Conservation (phyloP, 352 stramenopile species). For the Phytophthora agathidicida region DNA sequence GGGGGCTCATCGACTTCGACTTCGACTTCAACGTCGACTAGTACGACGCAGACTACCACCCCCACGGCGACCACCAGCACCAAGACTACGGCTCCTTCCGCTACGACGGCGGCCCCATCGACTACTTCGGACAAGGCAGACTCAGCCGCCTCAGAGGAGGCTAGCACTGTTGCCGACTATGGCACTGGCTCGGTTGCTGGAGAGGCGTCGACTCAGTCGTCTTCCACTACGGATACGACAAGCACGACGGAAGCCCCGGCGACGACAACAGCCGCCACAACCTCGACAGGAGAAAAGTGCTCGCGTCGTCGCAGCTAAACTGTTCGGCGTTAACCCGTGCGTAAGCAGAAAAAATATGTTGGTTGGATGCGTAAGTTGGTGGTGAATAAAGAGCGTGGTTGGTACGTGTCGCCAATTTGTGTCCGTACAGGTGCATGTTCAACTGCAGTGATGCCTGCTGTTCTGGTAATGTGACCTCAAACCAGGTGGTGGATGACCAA, state of each 20-base stretch:
- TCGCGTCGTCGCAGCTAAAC: conserved; percentile 24
- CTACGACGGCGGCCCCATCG: conserved; percentile 17
- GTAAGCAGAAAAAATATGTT: conserved; percentile 8
- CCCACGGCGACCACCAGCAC: conserved; percentile 2
- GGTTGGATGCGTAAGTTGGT: conserved; percentile 24
- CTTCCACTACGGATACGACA: conserved; percentile 10
- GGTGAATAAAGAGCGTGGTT: conserved; percentile 14
- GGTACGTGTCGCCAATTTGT: not conserved
- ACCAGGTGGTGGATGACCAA: conserved; percentile 19
- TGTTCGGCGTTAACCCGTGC: not conserved
- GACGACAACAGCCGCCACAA: conserved; percentile 8
- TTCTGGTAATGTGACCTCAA: conserved; percentile 2
- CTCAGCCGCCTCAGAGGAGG: conserved; percentile 5
- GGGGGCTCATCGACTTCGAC: conserved; percentile 23
- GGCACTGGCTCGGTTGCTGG: conserved; percentile 13
- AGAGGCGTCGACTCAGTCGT: conserved; percentile 8
- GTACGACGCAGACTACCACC: conserved; percentile 4
- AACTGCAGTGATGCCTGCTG: conserved; percentile 3
- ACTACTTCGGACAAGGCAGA: not conserved
- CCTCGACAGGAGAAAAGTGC: conserved; percentile 16
- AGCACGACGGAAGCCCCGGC: conserved; percentile 17
- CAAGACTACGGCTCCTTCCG: not conserved
- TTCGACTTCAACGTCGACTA: not conserved
- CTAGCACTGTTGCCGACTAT: conserved; percentile 25
- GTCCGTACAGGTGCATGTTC: conserved; percentile 1